Evolutionary conservation across 805 yeast genomes (phyloP).

Genomic region (Tetrapisispora namnaoensis): DNA sequence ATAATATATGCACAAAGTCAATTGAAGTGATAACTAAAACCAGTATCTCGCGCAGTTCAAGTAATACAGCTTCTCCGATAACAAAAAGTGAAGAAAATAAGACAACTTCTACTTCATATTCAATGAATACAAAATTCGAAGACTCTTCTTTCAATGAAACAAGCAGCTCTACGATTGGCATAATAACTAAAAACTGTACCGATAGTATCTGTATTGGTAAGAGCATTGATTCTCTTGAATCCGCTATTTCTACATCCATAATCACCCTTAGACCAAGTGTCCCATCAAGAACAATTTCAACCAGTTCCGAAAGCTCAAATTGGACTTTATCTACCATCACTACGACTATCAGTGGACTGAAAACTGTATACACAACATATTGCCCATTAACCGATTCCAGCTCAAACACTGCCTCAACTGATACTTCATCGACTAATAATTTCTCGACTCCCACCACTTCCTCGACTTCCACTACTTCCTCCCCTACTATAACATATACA

Average conservation of each 20-base stretch:
- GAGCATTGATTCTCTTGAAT: neutral
- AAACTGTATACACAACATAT: slow-evolving; percentile 7
- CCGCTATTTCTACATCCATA: neutral
- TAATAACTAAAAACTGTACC: neutral
- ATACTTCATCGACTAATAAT: neutral
- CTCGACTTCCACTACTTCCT: neutral
- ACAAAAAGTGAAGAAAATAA: neutral
- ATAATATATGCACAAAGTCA: neutral
- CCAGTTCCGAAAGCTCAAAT: neutral
- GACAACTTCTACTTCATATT: neutral
- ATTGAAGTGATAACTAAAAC: neutral
- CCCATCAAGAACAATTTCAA: no score
- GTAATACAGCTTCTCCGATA: neutral
- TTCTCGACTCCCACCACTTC: neutral
- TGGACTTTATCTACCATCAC: slow-evolving; percentile 2
- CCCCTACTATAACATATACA: neutral
- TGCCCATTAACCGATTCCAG: slow-evolving; percentile 6
- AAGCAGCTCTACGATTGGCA: no score
- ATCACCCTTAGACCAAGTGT: no score
- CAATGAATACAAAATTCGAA: neutral
- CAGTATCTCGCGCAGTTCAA: neutral
- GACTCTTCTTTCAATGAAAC: neutral
- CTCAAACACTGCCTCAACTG: neutral
- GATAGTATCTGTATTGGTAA: neutral
- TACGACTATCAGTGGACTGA: slow-evolving; percentile 1